Conservation (phyloP, 169 alveolate species). For the Amoebophrya sp. region DNA sequence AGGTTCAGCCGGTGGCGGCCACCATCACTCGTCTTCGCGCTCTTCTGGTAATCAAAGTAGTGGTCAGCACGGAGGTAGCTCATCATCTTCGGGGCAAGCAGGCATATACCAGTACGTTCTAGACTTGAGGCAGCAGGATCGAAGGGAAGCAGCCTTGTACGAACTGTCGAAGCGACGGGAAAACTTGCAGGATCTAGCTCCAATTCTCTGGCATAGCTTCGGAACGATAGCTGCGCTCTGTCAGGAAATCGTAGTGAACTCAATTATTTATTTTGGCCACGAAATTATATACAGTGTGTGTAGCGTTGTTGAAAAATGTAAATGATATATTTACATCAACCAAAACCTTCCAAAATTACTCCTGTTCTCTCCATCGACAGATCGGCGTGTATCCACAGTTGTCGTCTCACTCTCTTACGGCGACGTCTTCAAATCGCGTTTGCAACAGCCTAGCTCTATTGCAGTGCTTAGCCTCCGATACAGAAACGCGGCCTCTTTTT, state of each 20-base stretch:
- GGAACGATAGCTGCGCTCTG: constrained; percentile 86
- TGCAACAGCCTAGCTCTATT: constrained; percentile 96
- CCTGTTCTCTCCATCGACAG: neutral
- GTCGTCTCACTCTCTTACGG: constrained; percentile 57
- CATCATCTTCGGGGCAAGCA: too few species aligned
- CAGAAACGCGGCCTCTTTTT: constrained; percentile 90
- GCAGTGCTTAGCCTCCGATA: constrained; percentile 96
- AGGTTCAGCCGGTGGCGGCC: too few species aligned
- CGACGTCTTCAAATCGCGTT: constrained; percentile 86
- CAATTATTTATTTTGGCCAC: constrained; percentile 38
- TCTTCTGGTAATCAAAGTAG: too few species aligned
- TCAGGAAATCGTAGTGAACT: constrained; percentile 44
- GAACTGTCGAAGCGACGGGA: constrained; percentile 83
- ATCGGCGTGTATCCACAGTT: neutral
- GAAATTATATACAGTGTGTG: too few species aligned
- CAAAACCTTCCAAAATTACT: neutral
- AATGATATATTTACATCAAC: neutral
- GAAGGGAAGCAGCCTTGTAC: constrained; percentile 91
- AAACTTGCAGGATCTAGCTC: constrained; percentile 76
- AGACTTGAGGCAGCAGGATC: neutral
- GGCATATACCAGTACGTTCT: neutral
- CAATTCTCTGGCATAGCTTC: constrained; percentile 91
- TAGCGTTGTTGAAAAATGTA: neutral
- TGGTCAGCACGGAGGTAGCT: too few species aligned
- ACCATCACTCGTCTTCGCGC: too few species aligned